Base-by-base conservation (phyloP, 352 stramenopile species). In the Detonula confervacea region DNA sequence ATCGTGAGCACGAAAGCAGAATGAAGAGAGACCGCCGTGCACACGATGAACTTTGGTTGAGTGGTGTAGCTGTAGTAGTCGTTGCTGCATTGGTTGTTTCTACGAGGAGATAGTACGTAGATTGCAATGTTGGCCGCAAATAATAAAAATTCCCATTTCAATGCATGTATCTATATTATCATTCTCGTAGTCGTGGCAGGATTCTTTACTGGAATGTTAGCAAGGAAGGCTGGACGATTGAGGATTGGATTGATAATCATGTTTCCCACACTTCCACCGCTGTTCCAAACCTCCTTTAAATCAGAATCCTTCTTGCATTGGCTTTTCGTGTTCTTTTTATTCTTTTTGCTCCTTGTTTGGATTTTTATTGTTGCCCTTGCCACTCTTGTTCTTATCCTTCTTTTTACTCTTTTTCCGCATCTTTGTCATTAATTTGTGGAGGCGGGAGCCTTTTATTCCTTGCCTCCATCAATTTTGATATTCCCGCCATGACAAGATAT, bases 11-110 rank as follows among this genome's bases (percentile, higher is more conserved):
- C n/a, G 24, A 72, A 47, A 52, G 83, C 20, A 73, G 79, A 61
- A 62, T 89, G 18, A 75, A 84, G 37, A 75, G 72, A 56, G 73
- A 88, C 44, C 62, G 77, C 33, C 29, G 71, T 30, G 73, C 65
- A 11, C 81, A 85, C 46, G 86, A 91, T 73, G 75, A 91, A 73
- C 56, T 83, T 16, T 91, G 86, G 86, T 74, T 91, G 16, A 83
- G 67, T 49, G 73, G 78, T 60, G 76, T 83, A 5, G 63, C 75
- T 55, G 49, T 83, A 16, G 76, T 74, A 16, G 52, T 77, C 24
- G 33, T 83, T 27, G 79, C 46, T 25, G 59, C 78, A 47, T 56
- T 89, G 14, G 12, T 84, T 37, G 27, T 87, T 20, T 83, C n/a
- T n/a, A n/a, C 79, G 51, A 46, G 11, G 11, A 42, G 33, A 42